Evolutionary conservation across 2,329 filamentous ascomycete species (phyloP).

Genomic region (Lecanoromycetidae sp.): DNA sequence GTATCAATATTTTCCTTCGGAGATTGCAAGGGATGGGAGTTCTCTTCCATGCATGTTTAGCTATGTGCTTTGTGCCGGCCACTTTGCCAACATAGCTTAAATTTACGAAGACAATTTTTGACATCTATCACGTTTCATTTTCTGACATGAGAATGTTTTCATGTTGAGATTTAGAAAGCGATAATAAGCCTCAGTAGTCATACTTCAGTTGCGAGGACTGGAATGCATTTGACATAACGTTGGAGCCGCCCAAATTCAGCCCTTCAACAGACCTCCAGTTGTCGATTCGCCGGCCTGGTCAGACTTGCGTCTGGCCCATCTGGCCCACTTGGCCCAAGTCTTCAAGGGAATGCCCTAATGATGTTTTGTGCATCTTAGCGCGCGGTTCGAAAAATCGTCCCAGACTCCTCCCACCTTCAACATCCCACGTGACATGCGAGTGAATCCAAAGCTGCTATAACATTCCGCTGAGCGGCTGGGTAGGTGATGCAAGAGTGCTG

Average conservation of each 20-base stretch:
- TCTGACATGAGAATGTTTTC: no score
- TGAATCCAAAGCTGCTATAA: conserved; percentile 10
- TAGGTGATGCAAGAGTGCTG: neutral
- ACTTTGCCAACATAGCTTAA: conserved; percentile 6
- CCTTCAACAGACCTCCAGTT: neutral
- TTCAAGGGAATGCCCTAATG: neutral
- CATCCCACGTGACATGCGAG: neutral
- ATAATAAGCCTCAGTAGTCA: no score
- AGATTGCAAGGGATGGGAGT: neutral
- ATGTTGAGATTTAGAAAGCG: no score
- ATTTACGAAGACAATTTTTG: neutral
- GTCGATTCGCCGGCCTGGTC: conserved; percentile 3
- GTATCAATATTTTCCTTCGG: conserved; percentile 8
- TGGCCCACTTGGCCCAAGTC: no score
- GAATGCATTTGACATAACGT: no score
- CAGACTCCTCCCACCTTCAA: neutral
- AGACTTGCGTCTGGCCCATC: neutral
- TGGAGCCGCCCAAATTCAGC: neutral
- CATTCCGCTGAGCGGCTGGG: neutral
- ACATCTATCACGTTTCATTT: no score
- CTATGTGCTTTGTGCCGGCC: conserved; percentile 5
- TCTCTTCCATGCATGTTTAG: conserved; percentile 3
- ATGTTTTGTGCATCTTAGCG: neutral
- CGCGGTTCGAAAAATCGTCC: conserved; percentile 1
- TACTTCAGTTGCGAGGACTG: no score